Percentiles rank a stretch among this genome's conserved stretches.
Conservation (phyloP, 2,329 filamentous ascomycete species). For the Thelonectria blattea region DNA sequence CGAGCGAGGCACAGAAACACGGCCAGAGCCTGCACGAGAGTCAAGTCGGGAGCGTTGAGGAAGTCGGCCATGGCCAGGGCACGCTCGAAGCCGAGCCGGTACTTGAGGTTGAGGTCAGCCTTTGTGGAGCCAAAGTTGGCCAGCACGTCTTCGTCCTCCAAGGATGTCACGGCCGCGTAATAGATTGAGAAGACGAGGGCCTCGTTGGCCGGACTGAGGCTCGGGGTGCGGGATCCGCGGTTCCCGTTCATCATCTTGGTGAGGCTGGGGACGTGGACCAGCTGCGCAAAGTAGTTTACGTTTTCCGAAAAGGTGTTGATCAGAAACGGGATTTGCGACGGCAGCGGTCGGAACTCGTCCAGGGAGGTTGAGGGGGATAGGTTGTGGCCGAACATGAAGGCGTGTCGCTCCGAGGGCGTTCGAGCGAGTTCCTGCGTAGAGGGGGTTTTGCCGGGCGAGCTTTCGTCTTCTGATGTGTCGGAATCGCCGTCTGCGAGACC, state of each 20-base stretch:
- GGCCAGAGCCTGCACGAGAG: slow-evolving; percentile 66
- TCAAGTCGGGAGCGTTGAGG: slow-evolving; percentile 63
- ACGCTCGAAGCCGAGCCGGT: slow-evolving; percentile 62
- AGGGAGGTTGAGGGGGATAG: slow-evolving; percentile 41
- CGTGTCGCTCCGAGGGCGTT: slow-evolving; percentile 53
- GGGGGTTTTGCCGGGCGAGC: slow-evolving; percentile 36
- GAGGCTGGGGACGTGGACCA: slow-evolving; percentile 55
- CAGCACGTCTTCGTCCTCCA: slow-evolving; percentile 63
- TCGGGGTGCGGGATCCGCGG: slow-evolving; percentile 40
- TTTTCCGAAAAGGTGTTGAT: slow-evolving; percentile 58
- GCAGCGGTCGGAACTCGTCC: slow-evolving; percentile 54
- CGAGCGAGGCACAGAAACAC: slow-evolving; percentile 63
- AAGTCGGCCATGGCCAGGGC: slow-evolving; percentile 68
- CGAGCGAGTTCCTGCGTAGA: slow-evolving; percentile 49
- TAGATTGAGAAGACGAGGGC: slow-evolving; percentile 64
- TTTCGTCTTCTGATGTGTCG: slow-evolving; percentile 49
- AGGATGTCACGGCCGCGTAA: slow-evolving; percentile 60
- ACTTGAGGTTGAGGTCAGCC: slow-evolving; percentile 50
- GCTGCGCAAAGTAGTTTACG: slow-evolving; percentile 52
- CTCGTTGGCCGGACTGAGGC: slow-evolving; percentile 52
- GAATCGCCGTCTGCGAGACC: slow-evolving; percentile 42
- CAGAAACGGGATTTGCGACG: slow-evolving; percentile 61
- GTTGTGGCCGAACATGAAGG: slow-evolving; percentile 59
- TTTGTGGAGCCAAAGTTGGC: slow-evolving; percentile 58
- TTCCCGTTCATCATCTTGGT: slow-evolving; percentile 41